These are phyloP conservation scores for Euptelea pleiosperma DNA, from an alignment of 164 flowering plant species.

Conservation along the genomic window DNA sequence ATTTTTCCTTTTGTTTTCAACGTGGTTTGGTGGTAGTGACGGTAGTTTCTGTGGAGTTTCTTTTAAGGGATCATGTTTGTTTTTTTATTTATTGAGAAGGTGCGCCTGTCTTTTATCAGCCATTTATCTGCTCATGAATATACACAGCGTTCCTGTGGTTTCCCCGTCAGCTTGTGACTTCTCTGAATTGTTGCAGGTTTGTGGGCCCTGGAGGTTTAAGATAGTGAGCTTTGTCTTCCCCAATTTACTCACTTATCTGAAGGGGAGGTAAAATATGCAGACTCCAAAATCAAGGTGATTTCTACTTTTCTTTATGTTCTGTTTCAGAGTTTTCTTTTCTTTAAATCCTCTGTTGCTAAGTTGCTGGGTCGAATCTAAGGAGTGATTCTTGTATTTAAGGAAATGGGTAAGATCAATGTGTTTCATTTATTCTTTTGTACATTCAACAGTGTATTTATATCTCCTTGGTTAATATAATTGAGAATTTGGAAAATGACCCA, in stretches of 20 bases:
- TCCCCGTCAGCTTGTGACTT: too few relatives aligned
- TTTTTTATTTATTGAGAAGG: conserved; percentile 4
- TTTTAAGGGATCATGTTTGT: conserved; percentile 13
- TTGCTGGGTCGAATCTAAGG: not conserved
- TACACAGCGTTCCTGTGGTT: too few relatives aligned
- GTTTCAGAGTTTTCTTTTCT: not conserved
- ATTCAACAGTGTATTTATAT: not conserved
- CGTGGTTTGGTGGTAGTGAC: conserved; percentile 17
- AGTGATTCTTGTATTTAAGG: not conserved
- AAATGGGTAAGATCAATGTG: not conserved
- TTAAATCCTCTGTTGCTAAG: not conserved
- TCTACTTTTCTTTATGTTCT: not conserved
- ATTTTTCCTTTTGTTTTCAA: not conserved
- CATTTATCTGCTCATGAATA: conserved; percentile 8
- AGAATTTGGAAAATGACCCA: not conserved
- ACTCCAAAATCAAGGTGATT: conserved; percentile 61
- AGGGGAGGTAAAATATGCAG: conserved; percentile 45
- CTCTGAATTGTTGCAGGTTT: conserved; percentile 33
- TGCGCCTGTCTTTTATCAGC: not conserved
- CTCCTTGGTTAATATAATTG: conserved; percentile 4
- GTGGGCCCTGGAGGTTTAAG: conserved; percentile 46
- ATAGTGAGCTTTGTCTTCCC: conserved; percentile 4
- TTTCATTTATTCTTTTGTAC: not conserved
- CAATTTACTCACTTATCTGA: conserved; percentile 7
- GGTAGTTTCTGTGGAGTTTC: conserved; percentile 17